Evolutionary conservation across 2,329 filamentous ascomycete species (phyloP), one percentile per base, ranked within the genome.

Genomic region (Neurospora sp.): DNA sequence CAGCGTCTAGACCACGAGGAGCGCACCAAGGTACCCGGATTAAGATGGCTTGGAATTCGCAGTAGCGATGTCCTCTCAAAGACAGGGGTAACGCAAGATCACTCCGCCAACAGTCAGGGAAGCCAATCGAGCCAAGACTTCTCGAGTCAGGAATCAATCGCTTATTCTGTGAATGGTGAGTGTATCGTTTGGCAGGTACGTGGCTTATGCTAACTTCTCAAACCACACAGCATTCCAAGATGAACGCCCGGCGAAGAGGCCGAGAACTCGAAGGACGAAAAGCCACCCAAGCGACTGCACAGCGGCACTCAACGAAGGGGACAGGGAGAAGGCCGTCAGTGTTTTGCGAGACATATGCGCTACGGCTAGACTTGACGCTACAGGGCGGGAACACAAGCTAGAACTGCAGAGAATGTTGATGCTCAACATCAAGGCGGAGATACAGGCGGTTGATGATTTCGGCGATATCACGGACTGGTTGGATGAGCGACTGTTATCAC

Each of bases 321-420:
- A 94, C 77, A 82, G 91, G 36, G 84, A 79, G 38, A 85, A 85
- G 69, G 90, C 89, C 0, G 74, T 79, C 0, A 81, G 78, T 2
- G 83, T 90, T 74, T 79, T 93, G 15, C 78, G 80, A 10, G 84
- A 78, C 13, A 78, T 83, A 0, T 75, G 76, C 7, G 17, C 73
- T 0, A 72, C 73, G 2, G 68, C 67, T 6, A 46, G 33, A 10
- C 36, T 70, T 4, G 78, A 80, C 11, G 72, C 73, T 0, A 78
- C 81, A 1, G 80, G 81, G 2, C 68, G 74, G 0, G 79, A 82
- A 7, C 80, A 87, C 72, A 80, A 80, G 38, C 78, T 79, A 2
- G 90, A 93, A 74, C 74, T 95, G 17, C 91, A 93, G 75, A 74
- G 84, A 0, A 93, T 95, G 91, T 79, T 95, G 23, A 85, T 91